phyloP scores from a whole-genome alignment of 1,139 yeast genomes.

The Diutina ranongensis region DNA sequence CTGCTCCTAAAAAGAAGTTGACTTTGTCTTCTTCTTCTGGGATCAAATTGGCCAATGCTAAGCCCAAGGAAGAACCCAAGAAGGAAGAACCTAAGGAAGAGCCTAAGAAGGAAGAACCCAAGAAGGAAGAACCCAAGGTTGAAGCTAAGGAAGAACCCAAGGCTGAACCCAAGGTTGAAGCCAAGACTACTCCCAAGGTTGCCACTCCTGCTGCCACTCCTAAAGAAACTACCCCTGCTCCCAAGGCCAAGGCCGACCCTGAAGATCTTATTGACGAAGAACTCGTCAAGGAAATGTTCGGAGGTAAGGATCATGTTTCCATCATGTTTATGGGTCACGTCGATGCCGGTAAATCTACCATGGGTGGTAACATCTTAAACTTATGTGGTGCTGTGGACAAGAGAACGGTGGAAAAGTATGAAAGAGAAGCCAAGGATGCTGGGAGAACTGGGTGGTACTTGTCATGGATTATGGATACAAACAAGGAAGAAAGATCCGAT shows the following conservation, averaged over 20 bases:
- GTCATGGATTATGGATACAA: slow-evolving; percentile 99
- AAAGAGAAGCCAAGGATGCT: slow-evolving; percentile 97
- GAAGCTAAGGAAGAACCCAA: slow-evolving; percentile 7
- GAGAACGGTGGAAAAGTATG: slow-evolving; percentile 97
- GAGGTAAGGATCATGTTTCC: slow-evolving; percentile 94
- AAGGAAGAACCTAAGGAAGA: not conserved
- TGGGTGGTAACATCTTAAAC: slow-evolving; percentile 95
- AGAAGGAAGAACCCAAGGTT: slow-evolving; percentile 11
- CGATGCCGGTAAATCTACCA: slow-evolving; percentile 98
- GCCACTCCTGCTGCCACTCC: slow-evolving; percentile 7
- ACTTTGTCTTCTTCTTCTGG: slow-evolving; percentile 57
- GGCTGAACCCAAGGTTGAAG: not conserved
- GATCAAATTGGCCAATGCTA: slow-evolving; percentile 53
- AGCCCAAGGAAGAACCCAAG: slow-evolving; percentile 15
- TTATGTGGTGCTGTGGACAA: slow-evolving; percentile 96
- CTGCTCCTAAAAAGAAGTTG: slow-evolving; percentile 41
- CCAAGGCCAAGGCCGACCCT: slow-evolving; percentile 32
- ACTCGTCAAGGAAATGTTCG: slow-evolving; percentile 83
- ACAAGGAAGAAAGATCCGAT: slow-evolving; percentile 95
- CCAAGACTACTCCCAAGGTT: slow-evolving; percentile 4
- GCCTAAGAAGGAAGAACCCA: slow-evolving; percentile 16
- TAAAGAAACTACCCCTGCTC: slow-evolving; percentile 15
- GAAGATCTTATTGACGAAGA: slow-evolving; percentile 84
- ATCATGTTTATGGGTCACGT: slow-evolving; percentile 99
- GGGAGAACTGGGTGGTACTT: slow-evolving; percentile 99